phyloP scores from a whole-genome alignment of 2,329 filamentous ascomycete species.

The Stagonosporopsis cucurbitacearum region DNA sequence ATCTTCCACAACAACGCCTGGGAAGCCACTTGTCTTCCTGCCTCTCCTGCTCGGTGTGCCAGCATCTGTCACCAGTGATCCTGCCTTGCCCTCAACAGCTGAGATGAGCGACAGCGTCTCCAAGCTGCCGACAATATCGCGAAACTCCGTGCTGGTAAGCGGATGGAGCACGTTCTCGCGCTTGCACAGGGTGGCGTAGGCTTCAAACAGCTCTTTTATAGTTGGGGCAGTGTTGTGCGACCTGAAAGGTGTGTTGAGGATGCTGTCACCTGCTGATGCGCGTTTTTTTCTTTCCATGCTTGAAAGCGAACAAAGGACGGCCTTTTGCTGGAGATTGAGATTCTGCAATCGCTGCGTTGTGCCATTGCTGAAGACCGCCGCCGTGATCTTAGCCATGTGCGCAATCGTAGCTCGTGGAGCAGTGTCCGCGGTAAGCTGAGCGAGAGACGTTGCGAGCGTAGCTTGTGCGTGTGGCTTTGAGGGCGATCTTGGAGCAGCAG shows the following conservation, averaged over 20 bases:
- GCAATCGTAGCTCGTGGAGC: slow-evolving; percentile 88
- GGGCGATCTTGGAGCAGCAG: slow-evolving; percentile 49
- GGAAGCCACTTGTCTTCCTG: slow-evolving; percentile 52
- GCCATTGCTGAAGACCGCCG: slow-evolving; percentile 88
- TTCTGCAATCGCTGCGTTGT: slow-evolving; percentile 82
- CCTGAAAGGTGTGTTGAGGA: slow-evolving; percentile 52
- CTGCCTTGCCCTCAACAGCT: slow-evolving; percentile 73
- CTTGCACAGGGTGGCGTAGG: slow-evolving; percentile 83
- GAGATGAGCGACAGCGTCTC: slow-evolving; percentile 85
- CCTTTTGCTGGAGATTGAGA: slow-evolving; percentile 95
- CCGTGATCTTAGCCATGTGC: slow-evolving; percentile 90
- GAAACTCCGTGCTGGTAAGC: slow-evolving; percentile 88
- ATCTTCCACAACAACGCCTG: slow-evolving; percentile 68
- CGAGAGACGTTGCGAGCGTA: slow-evolving; percentile 55
- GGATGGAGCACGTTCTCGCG: slow-evolving; percentile 88
- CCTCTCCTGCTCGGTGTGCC: slow-evolving; percentile 76
- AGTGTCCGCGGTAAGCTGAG: slow-evolving; percentile 72
- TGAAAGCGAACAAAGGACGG: slow-evolving; percentile 85
- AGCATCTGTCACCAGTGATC: slow-evolving; percentile 64
- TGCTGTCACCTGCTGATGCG: slow-evolving; percentile 41
- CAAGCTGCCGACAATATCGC: slow-evolving; percentile 86
- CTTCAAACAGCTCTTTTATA: slow-evolving; percentile 81
- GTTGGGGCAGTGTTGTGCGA: slow-evolving; percentile 70
- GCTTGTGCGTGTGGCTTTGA: slow-evolving; percentile 45
- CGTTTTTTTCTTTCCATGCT: slow-evolving; percentile 81